phyloP scores from a whole-genome alignment of 2,329 filamentous ascomycete species.

The Pezicula carpinea region DNA sequence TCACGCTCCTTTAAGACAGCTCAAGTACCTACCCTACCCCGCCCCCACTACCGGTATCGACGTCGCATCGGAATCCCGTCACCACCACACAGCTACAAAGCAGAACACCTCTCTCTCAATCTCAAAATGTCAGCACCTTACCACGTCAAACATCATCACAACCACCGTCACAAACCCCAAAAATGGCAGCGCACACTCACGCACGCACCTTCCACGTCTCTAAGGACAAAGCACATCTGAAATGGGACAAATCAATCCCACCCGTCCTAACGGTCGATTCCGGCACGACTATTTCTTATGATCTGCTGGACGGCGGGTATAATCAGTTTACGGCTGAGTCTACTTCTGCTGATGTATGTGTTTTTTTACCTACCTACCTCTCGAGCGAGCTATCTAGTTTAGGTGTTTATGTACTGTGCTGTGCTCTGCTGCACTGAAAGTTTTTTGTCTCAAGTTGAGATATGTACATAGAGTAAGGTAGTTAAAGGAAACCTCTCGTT shows the following conservation, averaged over 20 bases:
- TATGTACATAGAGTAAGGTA: no score
- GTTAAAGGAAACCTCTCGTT: no score
- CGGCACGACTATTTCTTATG: constrained; percentile 42
- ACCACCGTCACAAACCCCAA: background rate
- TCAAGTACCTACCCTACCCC: no score
- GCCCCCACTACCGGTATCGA: no score
- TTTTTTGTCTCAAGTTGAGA: no score
- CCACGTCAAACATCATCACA: background rate
- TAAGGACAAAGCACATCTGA: constrained; percentile 34
- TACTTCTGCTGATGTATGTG: constrained; percentile 28
- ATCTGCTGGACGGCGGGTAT: constrained; percentile 45
- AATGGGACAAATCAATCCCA: constrained; percentile 42
- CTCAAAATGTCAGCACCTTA: background rate
- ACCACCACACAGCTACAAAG: constrained; percentile 9
- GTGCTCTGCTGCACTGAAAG: no score
- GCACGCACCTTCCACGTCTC: constrained; percentile 24
- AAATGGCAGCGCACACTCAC: background rate
- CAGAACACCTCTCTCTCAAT: no score
- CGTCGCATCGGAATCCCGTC: background rate
- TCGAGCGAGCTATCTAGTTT: no score
- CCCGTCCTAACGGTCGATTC: constrained; percentile 43
- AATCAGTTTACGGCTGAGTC: constrained; percentile 43
- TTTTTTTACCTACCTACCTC: no score
- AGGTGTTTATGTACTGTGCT: no score
- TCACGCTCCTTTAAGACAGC: no score